Evolutionary conservation across 768 basidiomycete genomes (phyloP), one percentile per base, ranked within the genome.

Genomic region (Exsudoporus frostii): DNA sequence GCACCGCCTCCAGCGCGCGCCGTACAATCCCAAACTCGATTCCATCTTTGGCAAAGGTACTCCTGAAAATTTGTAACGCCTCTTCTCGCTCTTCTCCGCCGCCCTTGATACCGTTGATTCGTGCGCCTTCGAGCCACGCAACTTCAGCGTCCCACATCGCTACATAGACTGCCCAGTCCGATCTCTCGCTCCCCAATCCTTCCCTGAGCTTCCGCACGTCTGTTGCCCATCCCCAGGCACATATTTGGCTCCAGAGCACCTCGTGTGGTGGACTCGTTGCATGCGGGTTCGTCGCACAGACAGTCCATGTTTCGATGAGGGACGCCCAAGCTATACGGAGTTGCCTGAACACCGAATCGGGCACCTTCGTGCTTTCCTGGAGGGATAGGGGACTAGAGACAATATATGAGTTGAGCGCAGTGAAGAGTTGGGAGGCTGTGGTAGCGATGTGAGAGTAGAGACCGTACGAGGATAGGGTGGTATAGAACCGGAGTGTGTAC

Each of bases 241-340:
- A 71, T 10, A 96, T 74, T 62, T 93, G 91, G 50, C 86, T 90
- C 95, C 96, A 98, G 9, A 88, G 71, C 45, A 98, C 83, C 48
- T 90, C 92, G 68, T 98, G 96, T 8, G 76, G 77, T 0, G 92
- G 92, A 3, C 84, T 88, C 7, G 92, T 95, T 50, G 78, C 76
- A 65, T 98, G 96, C 7, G 96, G 95, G 63, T 98, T 89, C n/a
- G 83, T 79, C 0, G 93, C 92, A 59, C 91, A 95, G 4, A 81
- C 74, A 7, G 76, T 86, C 94, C 93, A 98, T 0, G 77, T 73
- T 53, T 82, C 80, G 3, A 92, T 58, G 9, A 92, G 70, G 10
- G 72, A 70, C 6, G 79, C 71, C 80, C 87, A 93, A 4, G 82
- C 75, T 25, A 68, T 36, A 70, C 71, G 38, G 82, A 74, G 22